A percentile compares a stretch with the other conserved stretches of the same genome.
Conservation (phyloP, 805 yeast species). For the Brettanomyces anomalus region DNA sequence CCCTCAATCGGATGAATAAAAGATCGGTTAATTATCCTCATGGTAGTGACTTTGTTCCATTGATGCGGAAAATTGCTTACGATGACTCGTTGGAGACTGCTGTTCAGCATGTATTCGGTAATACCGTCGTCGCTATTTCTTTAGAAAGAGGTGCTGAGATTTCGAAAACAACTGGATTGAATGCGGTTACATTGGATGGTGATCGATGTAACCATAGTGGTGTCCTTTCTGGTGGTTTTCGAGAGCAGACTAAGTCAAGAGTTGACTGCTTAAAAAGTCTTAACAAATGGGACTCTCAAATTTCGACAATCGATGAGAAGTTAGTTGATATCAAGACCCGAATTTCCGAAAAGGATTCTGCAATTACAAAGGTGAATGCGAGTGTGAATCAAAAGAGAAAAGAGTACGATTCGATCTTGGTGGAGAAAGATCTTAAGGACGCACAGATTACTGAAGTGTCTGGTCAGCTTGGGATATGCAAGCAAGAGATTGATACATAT, state of each 20-base stretch:
- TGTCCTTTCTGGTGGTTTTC: slow-evolving; percentile 80
- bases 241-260: slow-evolving; percentile 59
- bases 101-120: slow-evolving; percentile 72
- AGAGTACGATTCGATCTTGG: slow-evolving; percentile 34
- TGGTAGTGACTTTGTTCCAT: slow-evolving; percentile 60
- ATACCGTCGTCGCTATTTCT: slow-evolving; percentile 65
- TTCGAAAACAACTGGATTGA: slow-evolving; percentile 50
- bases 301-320: slow-evolving; percentile 30
- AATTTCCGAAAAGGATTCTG: slow-evolving; percentile 38
- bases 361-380: slow-evolving; percentile 42
- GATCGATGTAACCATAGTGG: slow-evolving; percentile 83
- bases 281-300: slow-evolving; percentile 41
- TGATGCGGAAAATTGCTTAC: slow-evolving; percentile 63
- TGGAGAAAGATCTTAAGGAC: slow-evolving; percentile 35
- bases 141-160: slow-evolving; percentile 60
- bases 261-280: slow-evolving; percentile 59
- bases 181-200: slow-evolving; percentile 86
- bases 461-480: slow-evolving; percentile 31
- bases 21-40: slow-evolving; percentile 47
- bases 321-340: slow-evolving; percentile 29
- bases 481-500: slow-evolving; percentile 34
- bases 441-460: slow-evolving; percentile 32
- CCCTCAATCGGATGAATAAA: slow-evolving; percentile 59
- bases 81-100: slow-evolving; percentile 54
- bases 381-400: slow-evolving; percentile 27